Evolutionary conservation across 148 eudicot genomes (phyloP), one percentile per base, ranked within the genome.

Genomic region (Spergularia marina): DNA sequence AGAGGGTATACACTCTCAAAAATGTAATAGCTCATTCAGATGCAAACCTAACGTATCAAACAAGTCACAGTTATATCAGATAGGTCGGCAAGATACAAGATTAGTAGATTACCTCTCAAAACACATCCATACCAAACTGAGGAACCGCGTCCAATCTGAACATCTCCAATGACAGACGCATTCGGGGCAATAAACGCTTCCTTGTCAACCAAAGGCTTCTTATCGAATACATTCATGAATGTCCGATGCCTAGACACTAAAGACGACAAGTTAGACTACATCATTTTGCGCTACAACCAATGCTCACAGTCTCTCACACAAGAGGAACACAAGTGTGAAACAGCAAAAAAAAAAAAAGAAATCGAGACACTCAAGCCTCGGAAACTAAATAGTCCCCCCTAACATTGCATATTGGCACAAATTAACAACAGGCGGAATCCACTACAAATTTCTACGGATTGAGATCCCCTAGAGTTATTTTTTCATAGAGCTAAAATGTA

Each of bases 91-190:
- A 39, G 65, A 13, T 23, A 53, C 17, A 53, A 73, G 3, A 68
- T 56, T 84, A 94, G 20, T 51, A 73, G 3, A 68, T 56, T 84
- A 94, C 98, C 98, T 91, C 98, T 86, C 79, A 94, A 77, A 23
- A 94, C 91, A 76, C 94, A 91, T 59, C 98, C 98, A 78, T 91
- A 94, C 98, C 95, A 91, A 76, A 94, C 86, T 40, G 97, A 91
- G 60, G 98, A 85, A 53, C 87, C 74, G 58, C 69, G 77, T 74
- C 98, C 98, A 12, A 94, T 77, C 13, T 78, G 87, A 81, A 94
- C 95, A 83, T 91, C 91, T 41, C 98, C 97, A 77, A 85, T 87
- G 53, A 94, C 72, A 16, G 97, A 90, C 64, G 98, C 98, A 79
- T 93, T 86, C 63, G 93, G 96, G 63, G 98, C 98, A 17, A 94